Base-by-base conservation (phyloP, 495 filamentous ascomycete species). In the Massariosphaeria phaeospora region DNA sequence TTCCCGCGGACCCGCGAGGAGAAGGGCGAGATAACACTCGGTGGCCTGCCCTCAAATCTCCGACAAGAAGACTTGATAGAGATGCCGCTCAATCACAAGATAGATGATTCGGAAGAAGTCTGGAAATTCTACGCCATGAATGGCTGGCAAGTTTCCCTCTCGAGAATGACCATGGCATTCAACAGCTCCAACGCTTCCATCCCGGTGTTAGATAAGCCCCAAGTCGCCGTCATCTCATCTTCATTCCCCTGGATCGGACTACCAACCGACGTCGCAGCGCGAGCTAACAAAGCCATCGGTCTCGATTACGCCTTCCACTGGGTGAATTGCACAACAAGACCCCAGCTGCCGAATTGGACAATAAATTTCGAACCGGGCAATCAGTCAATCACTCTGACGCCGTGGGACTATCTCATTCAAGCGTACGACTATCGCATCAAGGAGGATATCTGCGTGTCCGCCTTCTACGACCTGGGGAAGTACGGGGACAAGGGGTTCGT, bases 401-500 rank as follows among this genome's bases (percentile, higher is more conserved):
- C 21, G 23, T 55, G 40, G 41, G 42, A 55, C 17, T 55, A 55
- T 18, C 3, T 55, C n/a, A 10, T 55, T 12, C 40, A 47, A 30
- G 33, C 18, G 15, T 47, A 45, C 21, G 38, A 53, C 35, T 21
- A 51, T 17, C 5, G 25, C 29, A 21, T 38, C 39, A 33, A 39
- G 33, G n/a, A 50, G 47, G 8, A 7, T 7, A 39, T 21, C 27
- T 12, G 49, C 33, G 23, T 52, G 49, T 43, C 21, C 20, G 25
- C 20, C 43, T 23, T 54, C 38, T 29, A 27, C 33, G 50, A 30
- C 17, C 21, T 47, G 33, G 52, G 41, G 2, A 15, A 46, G 21
- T 26, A 54, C 18, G 26, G 13, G 12, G 25, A 8, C 13, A 46
- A 46, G 25, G 43, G 43, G 12, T 48, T 27, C 26, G 43, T 55